Evolutionary conservation across 331 rosid species (phyloP).

Genomic region (Telfairia occidentalis): DNA sequence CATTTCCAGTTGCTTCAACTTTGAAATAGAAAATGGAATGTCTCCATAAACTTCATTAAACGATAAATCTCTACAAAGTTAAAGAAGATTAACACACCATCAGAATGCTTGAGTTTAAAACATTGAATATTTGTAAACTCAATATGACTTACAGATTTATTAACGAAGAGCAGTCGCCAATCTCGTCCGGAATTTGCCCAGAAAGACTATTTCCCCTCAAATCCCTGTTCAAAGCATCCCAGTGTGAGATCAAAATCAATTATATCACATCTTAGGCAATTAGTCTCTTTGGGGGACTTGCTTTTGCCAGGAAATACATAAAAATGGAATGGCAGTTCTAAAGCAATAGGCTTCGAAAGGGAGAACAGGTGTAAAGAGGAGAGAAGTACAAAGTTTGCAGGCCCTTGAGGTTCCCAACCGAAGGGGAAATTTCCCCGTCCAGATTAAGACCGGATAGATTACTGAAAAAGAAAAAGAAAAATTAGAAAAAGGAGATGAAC

Average conservation of each 20-base stretch:
- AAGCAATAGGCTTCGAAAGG: not conserved
- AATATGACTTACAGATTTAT: slow-evolving; percentile 42
- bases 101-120: not conserved
- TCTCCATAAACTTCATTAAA: slow-evolving; percentile 77
- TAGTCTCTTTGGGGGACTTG: not conserved
- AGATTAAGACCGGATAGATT: slow-evolving; percentile 82
- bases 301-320: not conserved
- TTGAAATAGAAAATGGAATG: slow-evolving; percentile 87
- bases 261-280: not conserved
- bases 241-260: slow-evolving; percentile 4
- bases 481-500: not conserved
- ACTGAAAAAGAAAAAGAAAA: slow-evolving; percentile 25
- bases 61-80: slow-evolving; percentile 62
- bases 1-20: slow-evolving; percentile 71
- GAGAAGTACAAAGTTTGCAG: slow-evolving; percentile 29
- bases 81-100: not conserved
- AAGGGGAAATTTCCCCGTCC: slow-evolving; percentile 89
- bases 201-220: slow-evolving; percentile 62
- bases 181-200: slow-evolving; percentile 99
- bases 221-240: slow-evolving; percentile 41
- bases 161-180: slow-evolving; percentile 81
- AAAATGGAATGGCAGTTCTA: not conserved
- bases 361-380: not conserved
- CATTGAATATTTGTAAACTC: not conserved
- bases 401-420: slow-evolving; percentile 58